Evolutionary conservation across 495 filamentous ascomycete species (phyloP).

Genomic region (Xylaria grammica): DNA sequence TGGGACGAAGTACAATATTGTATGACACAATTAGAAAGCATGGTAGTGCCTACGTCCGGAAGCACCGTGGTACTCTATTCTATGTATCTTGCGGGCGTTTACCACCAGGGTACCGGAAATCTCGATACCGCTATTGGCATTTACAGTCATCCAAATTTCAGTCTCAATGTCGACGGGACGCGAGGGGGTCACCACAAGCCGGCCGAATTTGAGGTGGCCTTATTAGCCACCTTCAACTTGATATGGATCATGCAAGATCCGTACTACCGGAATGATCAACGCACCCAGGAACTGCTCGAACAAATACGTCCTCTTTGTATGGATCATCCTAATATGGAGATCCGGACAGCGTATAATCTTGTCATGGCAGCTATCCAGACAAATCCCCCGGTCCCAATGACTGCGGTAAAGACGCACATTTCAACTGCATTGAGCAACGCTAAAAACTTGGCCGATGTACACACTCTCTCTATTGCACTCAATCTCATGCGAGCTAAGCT

Average conservation of each 20-base stretch:
- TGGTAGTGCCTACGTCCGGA: constrained; percentile 39
- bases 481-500: constrained; percentile 85
- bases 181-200: constrained; percentile 47
- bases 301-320: constrained; percentile 70
- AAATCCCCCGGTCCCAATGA: constrained; percentile 60
- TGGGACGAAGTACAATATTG: constrained; percentile 51
- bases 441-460: constrained; percentile 66
- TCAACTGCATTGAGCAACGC: constrained; percentile 60
- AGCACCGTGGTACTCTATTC: constrained; percentile 46
- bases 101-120: constrained; percentile 79
- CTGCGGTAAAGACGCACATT: constrained; percentile 78
- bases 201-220: constrained; percentile 70
- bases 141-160: constrained; percentile 66
- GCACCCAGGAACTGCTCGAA: constrained; percentile 62
- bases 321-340: constrained; percentile 70
- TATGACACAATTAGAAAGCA: constrained; percentile 42
- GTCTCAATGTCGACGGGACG: constrained; percentile 49
- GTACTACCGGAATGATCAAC: constrained; percentile 52
- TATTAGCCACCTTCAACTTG: constrained; percentile 80
- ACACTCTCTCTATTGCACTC: constrained; percentile 80
- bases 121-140: constrained; percentile 66
- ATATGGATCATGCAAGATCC: constrained; percentile 80
- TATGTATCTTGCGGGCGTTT: constrained; percentile 75
- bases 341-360: constrained; percentile 79
- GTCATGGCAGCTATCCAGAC: constrained; percentile 70